Conservation (phyloP, 2,329 filamentous ascomycete species). For the Lasiodiplodia citricola region DNA sequence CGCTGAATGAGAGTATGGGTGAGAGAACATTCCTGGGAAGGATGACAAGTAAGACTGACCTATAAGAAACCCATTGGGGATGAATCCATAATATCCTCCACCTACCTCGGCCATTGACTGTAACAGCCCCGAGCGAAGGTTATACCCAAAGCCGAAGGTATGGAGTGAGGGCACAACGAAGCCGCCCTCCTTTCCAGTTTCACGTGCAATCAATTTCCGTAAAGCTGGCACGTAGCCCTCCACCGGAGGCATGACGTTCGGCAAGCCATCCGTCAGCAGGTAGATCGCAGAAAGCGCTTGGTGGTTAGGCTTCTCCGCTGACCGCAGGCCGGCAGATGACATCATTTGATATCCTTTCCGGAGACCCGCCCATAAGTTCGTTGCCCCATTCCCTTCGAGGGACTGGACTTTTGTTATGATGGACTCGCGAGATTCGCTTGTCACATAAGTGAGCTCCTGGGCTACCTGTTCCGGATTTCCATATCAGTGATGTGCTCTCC, state of each 20-base stretch:
- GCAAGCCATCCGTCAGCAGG: conserved; percentile 58
- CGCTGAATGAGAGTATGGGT: conserved; percentile 37
- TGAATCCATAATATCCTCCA: conserved; percentile 65
- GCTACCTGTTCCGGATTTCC: not conserved
- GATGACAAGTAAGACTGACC: conserved; percentile 19
- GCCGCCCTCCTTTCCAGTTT: conserved; percentile 28
- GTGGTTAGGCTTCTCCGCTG: not conserved
- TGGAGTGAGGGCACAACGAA: conserved; percentile 45
- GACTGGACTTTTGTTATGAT: conserved; percentile 50
- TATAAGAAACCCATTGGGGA: conserved; percentile 67
- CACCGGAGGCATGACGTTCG: conserved; percentile 56
- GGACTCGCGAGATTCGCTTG: conserved; percentile 50
- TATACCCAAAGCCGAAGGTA: conserved; percentile 62
- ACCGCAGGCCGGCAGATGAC: not conserved
- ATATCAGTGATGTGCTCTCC: not conserved
- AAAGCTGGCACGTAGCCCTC: conserved; percentile 63
- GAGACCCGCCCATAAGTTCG: conserved; percentile 66
- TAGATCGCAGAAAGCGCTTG: conserved; percentile 41
- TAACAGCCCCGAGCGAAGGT: conserved; percentile 58
- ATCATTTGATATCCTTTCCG: conserved; percentile 42
- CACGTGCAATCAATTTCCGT: conserved; percentile 34
- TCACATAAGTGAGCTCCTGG: not conserved
- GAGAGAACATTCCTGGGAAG: not conserved
- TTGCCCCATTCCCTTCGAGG: conserved; percentile 49
- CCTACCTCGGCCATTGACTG: conserved; percentile 65